Evolutionary conservation across 2,329 filamentous ascomycete species (phyloP).

Genomic region (Aspergillus chevalieri): DNA sequence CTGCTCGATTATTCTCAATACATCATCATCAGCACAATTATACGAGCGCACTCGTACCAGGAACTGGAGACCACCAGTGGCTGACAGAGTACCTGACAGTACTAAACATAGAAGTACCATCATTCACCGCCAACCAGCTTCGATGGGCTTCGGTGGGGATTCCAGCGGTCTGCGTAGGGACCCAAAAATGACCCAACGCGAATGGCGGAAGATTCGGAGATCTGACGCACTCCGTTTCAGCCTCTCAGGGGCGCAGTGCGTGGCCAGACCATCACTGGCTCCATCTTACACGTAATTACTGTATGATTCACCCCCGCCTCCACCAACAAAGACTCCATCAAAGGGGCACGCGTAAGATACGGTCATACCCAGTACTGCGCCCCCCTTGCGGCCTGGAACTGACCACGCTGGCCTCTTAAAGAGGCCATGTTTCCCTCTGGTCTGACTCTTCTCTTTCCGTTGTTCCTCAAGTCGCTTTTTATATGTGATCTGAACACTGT

Average conservation of each 20-base stretch:
- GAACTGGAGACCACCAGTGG: too few relatives aligned
- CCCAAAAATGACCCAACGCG: too few relatives aligned
- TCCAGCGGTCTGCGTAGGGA: background rate
- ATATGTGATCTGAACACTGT: constrained; percentile 22
- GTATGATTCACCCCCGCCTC: too few relatives aligned
- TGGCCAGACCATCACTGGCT: background rate
- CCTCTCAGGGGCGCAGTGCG: too few relatives aligned
- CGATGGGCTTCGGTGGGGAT: constrained; percentile 3
- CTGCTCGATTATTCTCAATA: too few relatives aligned
- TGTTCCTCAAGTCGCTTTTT: constrained; percentile 6
- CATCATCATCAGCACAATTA: too few relatives aligned
- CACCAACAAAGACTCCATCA: too few relatives aligned
- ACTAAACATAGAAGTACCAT: background rate
- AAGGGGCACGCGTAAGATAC: constrained; percentile 3
- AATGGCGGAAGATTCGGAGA: too few relatives aligned
- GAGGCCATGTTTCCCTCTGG: constrained; percentile 14
- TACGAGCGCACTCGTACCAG: too few relatives aligned
- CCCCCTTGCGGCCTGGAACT: constrained; percentile 17
- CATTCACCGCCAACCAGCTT: background rate
- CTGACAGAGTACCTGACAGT: too few relatives aligned
- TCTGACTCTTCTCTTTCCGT: background rate
- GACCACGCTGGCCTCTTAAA: constrained; percentile 41
- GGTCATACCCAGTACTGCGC: constrained; percentile 9
- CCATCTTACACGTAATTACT: background rate
- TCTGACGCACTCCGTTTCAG: too few relatives aligned